Base-by-base conservation (phyloP, 169 alveolate species). In the Plasmodium yoelii region DNA sequence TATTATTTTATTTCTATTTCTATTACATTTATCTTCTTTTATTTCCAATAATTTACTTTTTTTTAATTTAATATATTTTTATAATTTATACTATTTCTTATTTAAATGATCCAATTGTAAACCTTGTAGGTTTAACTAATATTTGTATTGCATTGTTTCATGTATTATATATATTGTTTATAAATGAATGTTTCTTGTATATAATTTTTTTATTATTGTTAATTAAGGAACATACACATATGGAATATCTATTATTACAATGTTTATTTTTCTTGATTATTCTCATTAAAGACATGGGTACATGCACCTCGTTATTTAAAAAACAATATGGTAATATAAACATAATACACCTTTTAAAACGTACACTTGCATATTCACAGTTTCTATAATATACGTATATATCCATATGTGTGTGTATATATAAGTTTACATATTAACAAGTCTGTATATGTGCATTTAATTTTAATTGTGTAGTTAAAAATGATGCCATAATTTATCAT, bases 241-340 rank as follows among this genome's bases (percentile, higher is more conserved):
- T 53, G 22, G 18, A 47, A 55, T 74, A 10, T 42, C 28, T 26
- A 47, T 18, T 63, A 63, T 49, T 75, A 75, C 51, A 68, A 57
- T 75, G 88, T 22, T 75, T 63, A 24, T 55, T 56, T 47, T 39
- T 51, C 53, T 46, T 75, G 77, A 34, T 19, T 63, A 73, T 15
- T 39, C 42, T 15, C 47, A 47, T 56, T 63, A 63, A 75, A 75
- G 88, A 75, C 63, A 75, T 75, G 88, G 88, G 88, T 75, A 75
- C 88, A 75, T 75, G 88, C 88, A 75, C 75, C 77, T 75, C 88
- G 7, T 63, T 67, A 49, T 15, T 75, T 39, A 63, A 24, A 57
- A 63, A 75, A n/a, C 47, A 56, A 63, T 8, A 64, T 63, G 77
- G 88, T 39, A 75, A 75, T 63, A 61, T 47, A 74, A 34, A 18